Evolutionary conservation across 495 filamentous ascomycete genomes (phyloP).

Genomic region (Podospora bellae-mahoneyi): DNA sequence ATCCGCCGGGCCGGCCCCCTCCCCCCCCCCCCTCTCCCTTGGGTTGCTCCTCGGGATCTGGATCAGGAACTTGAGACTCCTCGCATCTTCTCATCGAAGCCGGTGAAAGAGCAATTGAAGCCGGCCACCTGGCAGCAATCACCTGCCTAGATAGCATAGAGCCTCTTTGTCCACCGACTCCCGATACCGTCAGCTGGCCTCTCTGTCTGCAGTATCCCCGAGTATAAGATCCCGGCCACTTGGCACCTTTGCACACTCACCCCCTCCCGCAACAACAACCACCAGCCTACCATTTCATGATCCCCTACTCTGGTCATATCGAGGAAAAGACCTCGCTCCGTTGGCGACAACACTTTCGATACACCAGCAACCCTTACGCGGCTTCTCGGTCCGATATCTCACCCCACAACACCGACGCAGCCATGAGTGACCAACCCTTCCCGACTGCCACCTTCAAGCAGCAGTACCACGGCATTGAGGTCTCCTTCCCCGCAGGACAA

Average conservation of each 20-base stretch:
- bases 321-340: background rate
- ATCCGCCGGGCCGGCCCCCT: slow-evolving; percentile 9
- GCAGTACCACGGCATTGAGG: slow-evolving; percentile 6
- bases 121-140: background rate
- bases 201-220: background rate
- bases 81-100: background rate
- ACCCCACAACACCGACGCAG: background rate
- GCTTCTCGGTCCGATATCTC: slow-evolving; percentile 3
- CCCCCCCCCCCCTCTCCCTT: too few relatives aligned
- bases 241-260: background rate
- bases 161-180: background rate
- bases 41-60: background rate
- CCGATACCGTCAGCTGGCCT: too few relatives aligned
- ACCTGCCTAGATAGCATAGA: background rate
- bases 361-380: slow-evolving; percentile 1
- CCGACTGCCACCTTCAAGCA: slow-evolving; percentile 8
- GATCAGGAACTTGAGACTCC: slow-evolving; percentile 5
- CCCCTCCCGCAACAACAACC: background rate
- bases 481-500: slow-evolving; percentile 35
- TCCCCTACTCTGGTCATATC: background rate
- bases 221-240: background rate
- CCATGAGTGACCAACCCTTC: slow-evolving; percentile 4
- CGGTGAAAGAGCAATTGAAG: background rate
- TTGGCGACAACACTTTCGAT: background rate
- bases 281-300: background rate